Evolutionary conservation across 2,329 filamentous ascomycete genomes (phyloP), one percentile per base, ranked within the genome.

Genomic region (Talaromyces sp.): DNA sequence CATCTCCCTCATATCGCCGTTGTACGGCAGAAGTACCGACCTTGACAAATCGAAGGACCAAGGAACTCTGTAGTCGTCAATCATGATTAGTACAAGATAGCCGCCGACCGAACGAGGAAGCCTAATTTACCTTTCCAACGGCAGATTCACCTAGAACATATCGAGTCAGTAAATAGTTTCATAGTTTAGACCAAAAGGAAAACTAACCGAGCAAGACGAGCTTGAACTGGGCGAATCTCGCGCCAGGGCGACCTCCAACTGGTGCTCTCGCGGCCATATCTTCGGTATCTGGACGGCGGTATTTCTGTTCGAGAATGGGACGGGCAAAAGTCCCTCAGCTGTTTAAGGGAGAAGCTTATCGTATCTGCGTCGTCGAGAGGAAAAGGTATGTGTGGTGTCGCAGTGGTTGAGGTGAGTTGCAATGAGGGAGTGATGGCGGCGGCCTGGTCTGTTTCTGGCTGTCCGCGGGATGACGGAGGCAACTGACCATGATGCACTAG

Each of bases 201-300:
- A 65, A 76, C 90, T 72, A 87, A 98, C 95, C 95, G 70, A 99
- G 86, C 76, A 99, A 85, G 70, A 99, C 95, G 73, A 99, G 87
- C 86, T 99, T 99, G 84, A 99, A 99, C 86, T 99, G 95, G 74
- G 95, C 94, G 81, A 99, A 98, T 75, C 94, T 89, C 81, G 91
- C 86, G 74, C 85, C 85, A 67, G 86, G 85, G 70, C 87, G 83
- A 74, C 83, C 84, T 76, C 85, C 84, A 87, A 88, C 89, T 87
- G 85, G 89, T 82, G 88, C 88, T 88, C 93, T 89, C 79, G 91
- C 87, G 81, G 93, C 91, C 94, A 98, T 98, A 78, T 73, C 84
- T 50, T 33, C 77, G 70, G 69, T 70, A 69, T 57, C 68, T 68
- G 70, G 70, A 70, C 65, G 62, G 64, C 67, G 37, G 19, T 68